Evolutionary conservation across 2,329 filamentous ascomycete genomes (phyloP).

Genomic region (Graphium sp.): DNA sequence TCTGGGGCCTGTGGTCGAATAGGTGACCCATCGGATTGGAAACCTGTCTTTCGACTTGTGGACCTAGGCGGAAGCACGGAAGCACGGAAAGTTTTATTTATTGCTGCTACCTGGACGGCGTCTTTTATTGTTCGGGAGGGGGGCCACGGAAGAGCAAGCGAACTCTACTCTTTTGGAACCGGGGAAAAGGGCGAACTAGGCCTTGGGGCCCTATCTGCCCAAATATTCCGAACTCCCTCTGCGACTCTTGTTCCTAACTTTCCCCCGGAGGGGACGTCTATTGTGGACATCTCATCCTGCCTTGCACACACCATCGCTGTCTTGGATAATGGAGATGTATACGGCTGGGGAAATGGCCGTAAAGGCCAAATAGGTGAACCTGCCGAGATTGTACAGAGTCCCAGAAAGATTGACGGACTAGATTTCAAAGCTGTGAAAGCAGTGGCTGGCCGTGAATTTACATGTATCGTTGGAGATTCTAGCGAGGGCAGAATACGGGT

Average conservation of each 20-base stretch:
- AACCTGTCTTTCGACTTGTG: constrained; percentile 1
- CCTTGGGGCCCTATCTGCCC: constrained; percentile 26
- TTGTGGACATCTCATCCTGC: constrained; percentile 52
- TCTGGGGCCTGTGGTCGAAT: constrained; percentile 35
- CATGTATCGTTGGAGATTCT: constrained; percentile 46
- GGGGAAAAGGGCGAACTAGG: constrained; percentile 61
- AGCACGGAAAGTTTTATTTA: constrained; percentile 13
- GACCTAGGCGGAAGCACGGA: background rate
- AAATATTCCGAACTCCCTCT: constrained; percentile 26
- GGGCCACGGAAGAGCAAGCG: constrained; percentile 20
- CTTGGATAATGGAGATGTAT: constrained; percentile 58
- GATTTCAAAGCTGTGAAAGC: constrained; percentile 48
- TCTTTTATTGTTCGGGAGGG: constrained; percentile 43
- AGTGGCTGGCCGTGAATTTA: constrained; percentile 75
- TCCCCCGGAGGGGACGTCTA: constrained; percentile 37
- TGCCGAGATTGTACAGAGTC: constrained; percentile 33
- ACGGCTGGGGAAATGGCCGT: constrained; percentile 76
- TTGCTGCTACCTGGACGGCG: constrained; percentile 67
- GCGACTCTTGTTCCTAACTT: constrained; percentile 40
- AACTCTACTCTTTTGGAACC: constrained; percentile 46
- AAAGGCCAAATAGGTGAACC: constrained; percentile 67
- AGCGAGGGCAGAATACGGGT: constrained; percentile 43
- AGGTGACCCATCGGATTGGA: background rate
- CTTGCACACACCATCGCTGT: constrained; percentile 66
- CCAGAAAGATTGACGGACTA: constrained; percentile 40